Conservation (phyloP, 2,329 filamentous ascomycete genomes). For the Penicillium verrucosum region DNA sequence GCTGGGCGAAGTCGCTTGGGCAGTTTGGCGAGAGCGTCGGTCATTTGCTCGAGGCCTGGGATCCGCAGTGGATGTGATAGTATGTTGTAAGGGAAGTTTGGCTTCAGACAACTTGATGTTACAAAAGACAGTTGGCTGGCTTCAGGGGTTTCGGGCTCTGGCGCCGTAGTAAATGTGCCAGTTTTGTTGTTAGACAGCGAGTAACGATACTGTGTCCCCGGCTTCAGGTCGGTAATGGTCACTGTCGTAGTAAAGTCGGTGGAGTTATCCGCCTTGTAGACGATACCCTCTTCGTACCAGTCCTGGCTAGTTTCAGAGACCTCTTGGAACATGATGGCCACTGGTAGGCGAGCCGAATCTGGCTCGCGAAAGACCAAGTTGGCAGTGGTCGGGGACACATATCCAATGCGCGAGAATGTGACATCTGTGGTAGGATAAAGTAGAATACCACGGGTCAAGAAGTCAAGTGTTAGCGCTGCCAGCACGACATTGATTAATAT, state of each 20-base stretch:
- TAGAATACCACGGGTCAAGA: constrained; percentile 69
- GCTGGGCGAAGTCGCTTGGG: constrained; percentile 50
- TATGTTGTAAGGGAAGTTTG: constrained; percentile 83
- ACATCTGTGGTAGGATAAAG: constrained; percentile 70
- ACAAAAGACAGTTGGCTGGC: constrained; percentile 81
- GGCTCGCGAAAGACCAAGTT: constrained; percentile 84
- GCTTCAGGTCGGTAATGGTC: constrained; percentile 62
- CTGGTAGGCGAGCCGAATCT: constrained; percentile 67
- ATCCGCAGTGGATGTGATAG: constrained; percentile 79
- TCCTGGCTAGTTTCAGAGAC: constrained; percentile 32
- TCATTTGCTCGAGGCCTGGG: constrained; percentile 73
- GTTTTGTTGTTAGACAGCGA: constrained; percentile 80
- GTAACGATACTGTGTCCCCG: constrained; percentile 78
- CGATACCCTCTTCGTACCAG: constrained; percentile 65
- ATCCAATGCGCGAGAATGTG: constrained; percentile 82
- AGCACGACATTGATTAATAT: constrained; percentile 70
- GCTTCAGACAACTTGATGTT: constrained; percentile 88
- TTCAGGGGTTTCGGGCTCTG: constrained; percentile 61
- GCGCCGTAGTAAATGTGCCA: constrained; percentile 76
- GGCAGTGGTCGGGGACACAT: constrained; percentile 76
- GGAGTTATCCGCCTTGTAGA: constrained; percentile 65
- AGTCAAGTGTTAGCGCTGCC: constrained; percentile 69
- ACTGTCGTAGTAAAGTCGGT: constrained; percentile 80
- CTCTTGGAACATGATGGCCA: constrained; percentile 63
- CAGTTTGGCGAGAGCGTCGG: constrained; percentile 67